phyloP scores from a whole-genome alignment of 1,284 basidiomycete species.

The Anthracocystis setariae region DNA sequence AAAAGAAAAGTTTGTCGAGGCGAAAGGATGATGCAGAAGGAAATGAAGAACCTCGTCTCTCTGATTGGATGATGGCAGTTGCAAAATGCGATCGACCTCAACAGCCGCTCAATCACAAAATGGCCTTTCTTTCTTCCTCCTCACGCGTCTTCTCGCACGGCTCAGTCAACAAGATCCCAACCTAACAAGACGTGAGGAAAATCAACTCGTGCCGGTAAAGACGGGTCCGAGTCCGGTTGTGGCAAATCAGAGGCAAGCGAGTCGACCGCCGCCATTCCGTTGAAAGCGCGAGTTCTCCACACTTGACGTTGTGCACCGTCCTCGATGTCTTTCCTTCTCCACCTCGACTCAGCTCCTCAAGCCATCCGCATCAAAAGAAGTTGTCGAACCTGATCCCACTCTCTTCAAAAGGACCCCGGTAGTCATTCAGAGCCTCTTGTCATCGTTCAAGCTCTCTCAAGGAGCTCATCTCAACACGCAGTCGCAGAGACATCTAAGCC shows the following conservation, averaged over 20 bases:
- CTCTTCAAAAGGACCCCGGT: too few species aligned
- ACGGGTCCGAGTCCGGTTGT: constrained; percentile 33
- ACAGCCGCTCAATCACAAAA: neutral
- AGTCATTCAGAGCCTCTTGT: too few species aligned
- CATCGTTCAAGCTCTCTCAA: too few species aligned
- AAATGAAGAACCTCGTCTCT: neutral
- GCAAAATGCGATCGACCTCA: constrained; percentile 25
- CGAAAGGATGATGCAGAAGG: constrained; percentile 1
- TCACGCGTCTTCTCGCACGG: constrained; percentile 21
- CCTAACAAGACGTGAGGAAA: constrained; percentile 4
- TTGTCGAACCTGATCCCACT: too few species aligned
- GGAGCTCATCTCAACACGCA: neutral
- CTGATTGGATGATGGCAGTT: constrained; percentile 39
- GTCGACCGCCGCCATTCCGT: neutral
- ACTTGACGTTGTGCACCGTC: constrained; percentile 1
- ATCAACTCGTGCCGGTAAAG: constrained; percentile 7
- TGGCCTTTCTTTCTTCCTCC: neutral
- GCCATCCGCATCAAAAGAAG: too few species aligned
- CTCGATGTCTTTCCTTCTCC: constrained; percentile 1
- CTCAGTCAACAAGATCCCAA: neutral
- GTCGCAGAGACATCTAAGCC: neutral
- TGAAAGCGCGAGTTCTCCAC: constrained; percentile 19
- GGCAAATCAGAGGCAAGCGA: constrained; percentile 1
- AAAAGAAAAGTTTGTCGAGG: constrained; percentile 21
- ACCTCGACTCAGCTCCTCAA: neutral